Percentiles rank a stretch among this genome's conserved stretches.
These are phyloP conservation scores for Collybia nuda DNA, from an alignment of 768 basidiomycete genomes.

Conservation along the genomic window DNA sequence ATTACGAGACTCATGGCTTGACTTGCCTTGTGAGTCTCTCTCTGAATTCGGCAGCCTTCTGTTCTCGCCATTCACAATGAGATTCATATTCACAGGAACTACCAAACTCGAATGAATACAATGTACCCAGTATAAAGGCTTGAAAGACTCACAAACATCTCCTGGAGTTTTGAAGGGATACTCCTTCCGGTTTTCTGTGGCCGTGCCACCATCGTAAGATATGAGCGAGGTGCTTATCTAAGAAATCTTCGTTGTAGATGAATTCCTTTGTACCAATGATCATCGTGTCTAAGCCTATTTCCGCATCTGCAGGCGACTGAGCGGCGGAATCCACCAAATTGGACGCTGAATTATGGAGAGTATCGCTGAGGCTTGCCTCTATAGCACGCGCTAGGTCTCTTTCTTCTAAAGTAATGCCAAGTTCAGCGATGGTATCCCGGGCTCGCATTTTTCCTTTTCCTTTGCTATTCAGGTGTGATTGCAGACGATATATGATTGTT, in stretches of 20 bases:
- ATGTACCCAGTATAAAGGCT: slow-evolving; percentile 21
- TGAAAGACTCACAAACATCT: slow-evolving; percentile 65
- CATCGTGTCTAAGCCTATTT: slow-evolving; percentile 18
- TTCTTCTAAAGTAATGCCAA: slow-evolving; percentile 30
- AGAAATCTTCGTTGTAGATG: slow-evolving; percentile 44
- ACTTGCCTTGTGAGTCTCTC: neutral
- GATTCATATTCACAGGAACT: slow-evolving; percentile 74
- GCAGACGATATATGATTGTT: slow-evolving; percentile 52
- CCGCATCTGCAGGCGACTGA: neutral
- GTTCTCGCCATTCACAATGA: slow-evolving; percentile 81
- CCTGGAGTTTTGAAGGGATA: slow-evolving; percentile 52
- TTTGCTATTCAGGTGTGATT: slow-evolving; percentile 23
- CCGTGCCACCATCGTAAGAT: slow-evolving; percentile 80
- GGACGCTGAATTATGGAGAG: slow-evolving; percentile 2
- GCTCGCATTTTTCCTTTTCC: slow-evolving; percentile 9
- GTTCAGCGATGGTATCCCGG: neutral
- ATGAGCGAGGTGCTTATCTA: slow-evolving; percentile 53
- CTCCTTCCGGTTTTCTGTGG: slow-evolving; percentile 66
- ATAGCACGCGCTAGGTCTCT: slow-evolving; percentile 45
- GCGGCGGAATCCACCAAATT: slow-evolving; percentile 1
- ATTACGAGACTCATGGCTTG: too few species aligned
- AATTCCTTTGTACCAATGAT: slow-evolving; percentile 73
- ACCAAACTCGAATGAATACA: neutral
- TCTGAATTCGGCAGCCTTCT: slow-evolving; percentile 41
- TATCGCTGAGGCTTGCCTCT: slow-evolving; percentile 39